A percentile compares a stretch with the other conserved stretches of the same genome.
These are phyloP conservation scores for Stentor coeruleus DNA, from an alignment of 73 alveolate species.

Conservation along the genomic window DNA sequence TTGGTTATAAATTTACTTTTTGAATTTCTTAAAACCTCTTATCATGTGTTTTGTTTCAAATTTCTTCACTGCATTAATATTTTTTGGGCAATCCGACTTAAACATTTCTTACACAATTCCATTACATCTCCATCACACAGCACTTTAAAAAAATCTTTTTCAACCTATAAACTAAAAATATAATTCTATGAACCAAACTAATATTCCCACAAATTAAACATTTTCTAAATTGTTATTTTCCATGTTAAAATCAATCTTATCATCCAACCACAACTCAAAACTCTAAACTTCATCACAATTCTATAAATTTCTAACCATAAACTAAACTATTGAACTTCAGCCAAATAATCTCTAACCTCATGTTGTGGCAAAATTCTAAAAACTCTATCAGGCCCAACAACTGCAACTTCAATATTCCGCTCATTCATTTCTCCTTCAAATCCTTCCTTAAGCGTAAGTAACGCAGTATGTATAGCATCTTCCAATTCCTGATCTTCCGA, in stretches of 20 bases:
- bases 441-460: constrained; percentile 84
- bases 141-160: neutral
- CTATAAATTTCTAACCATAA: too few relatives aligned
- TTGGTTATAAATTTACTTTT: too few relatives aligned
- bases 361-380: constrained; percentile 59
- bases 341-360: constrained; percentile 69
- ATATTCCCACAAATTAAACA: too few relatives aligned
- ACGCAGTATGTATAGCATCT: constrained; percentile 92
- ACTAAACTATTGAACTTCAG: constrained; percentile 49
- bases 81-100: neutral
- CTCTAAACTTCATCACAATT: too few relatives aligned
- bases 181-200: neutral
- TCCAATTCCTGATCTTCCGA: constrained; percentile 79
- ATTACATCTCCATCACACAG: neutral
- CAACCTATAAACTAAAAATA: neutral
- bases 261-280: too few relatives aligned
- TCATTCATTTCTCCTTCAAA: constrained; percentile 82
- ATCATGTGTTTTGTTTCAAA: neutral
- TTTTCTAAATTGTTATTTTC: too few relatives aligned
- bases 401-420: constrained; percentile 75
- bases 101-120: neutral
- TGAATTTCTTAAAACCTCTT: neutral
- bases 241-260: too few relatives aligned
- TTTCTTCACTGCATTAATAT: neutral
- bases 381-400: constrained; percentile 51